These are phyloP conservation scores for Nemophila menziesii DNA, from an alignment of 257 asterid genomes.

Conservation along the genomic window DNA sequence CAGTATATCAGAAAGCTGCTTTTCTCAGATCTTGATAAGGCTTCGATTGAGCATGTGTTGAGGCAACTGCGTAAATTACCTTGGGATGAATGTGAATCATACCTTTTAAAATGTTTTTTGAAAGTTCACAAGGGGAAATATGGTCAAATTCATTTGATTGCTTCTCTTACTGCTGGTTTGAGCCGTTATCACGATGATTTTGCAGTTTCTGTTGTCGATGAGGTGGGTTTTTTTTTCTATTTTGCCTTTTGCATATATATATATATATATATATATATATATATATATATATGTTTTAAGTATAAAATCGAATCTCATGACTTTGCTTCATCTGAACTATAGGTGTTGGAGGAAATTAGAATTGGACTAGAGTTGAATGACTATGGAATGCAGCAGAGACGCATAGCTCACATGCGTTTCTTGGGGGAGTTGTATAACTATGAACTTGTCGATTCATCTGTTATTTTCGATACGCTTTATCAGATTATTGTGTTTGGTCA, in stretches of 20 bases:
- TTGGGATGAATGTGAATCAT: constrained; percentile 82
- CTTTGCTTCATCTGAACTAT: constrained; percentile 13
- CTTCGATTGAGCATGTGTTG: constrained; percentile 81
- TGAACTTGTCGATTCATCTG: constrained; percentile 92
- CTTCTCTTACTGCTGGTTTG: constrained; percentile 91
- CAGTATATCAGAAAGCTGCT: constrained; percentile 94
- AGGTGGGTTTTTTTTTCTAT: constrained; percentile 39
- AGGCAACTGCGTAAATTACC: constrained; percentile 94
- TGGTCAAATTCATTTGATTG: constrained; percentile 96
- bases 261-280: too few relatives aligned
- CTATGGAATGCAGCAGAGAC: constrained; percentile 85
- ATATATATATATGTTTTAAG: too few relatives aligned
- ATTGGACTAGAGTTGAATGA: constrained; percentile 86
- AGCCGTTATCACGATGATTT: constrained; percentile 93
- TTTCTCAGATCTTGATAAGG: constrained; percentile 92
- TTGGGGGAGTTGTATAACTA: constrained; percentile 93
- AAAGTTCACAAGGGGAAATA: constrained; percentile 97
- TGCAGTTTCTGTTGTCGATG: constrained; percentile 88
- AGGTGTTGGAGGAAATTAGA: constrained; percentile 96
- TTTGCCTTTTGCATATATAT: neutral
- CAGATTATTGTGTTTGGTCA: constrained; percentile 74
- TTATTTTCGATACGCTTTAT: constrained; percentile 82
- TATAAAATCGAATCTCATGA: neutral
- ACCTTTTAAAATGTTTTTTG: constrained; percentile 88
- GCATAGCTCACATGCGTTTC: constrained; percentile 88